Conservation (phyloP, 768 basidiomycete genomes). For the Hemileccinum rubropunctum region DNA sequence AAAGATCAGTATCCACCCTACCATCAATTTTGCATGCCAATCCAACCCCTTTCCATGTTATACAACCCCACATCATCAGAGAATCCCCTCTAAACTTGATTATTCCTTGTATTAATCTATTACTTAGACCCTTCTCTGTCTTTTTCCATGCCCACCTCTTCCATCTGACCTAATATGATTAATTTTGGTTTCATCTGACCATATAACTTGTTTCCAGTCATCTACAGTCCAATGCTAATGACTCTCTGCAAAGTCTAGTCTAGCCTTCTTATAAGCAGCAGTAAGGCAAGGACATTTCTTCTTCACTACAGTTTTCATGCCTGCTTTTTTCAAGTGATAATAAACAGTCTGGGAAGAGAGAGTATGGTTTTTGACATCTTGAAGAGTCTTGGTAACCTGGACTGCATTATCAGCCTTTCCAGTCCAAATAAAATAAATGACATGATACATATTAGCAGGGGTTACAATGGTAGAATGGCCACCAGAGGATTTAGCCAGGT, state of each 20-base stretch:
- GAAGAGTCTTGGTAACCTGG: not conserved
- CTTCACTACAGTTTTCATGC: slow-evolving; percentile 1
- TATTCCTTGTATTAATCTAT: not conserved
- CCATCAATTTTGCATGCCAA: no score
- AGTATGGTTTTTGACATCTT: not conserved
- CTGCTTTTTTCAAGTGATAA: not conserved
- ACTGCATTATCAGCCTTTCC: not conserved
- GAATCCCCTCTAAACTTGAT: no score
- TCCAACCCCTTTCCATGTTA: no score
- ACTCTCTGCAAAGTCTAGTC: not conserved
- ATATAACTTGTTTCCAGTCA: not conserved
- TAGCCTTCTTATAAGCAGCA: not conserved
- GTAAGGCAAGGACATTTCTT: not conserved
- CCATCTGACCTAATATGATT: no score
- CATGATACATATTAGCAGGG: not conserved
- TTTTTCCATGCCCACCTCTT: not conserved
- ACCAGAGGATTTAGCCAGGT: not conserved
- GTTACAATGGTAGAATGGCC: not conserved
- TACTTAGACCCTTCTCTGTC: not conserved
- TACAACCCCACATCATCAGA: no score
- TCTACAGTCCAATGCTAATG: not conserved
- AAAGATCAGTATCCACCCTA: no score
- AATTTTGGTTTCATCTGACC: not conserved
- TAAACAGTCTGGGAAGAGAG: not conserved
- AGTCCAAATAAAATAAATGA: not conserved